Base-by-base conservation (phyloP, 1,284 basidiomycete species). In the Anthracocystis walkeri region DNA sequence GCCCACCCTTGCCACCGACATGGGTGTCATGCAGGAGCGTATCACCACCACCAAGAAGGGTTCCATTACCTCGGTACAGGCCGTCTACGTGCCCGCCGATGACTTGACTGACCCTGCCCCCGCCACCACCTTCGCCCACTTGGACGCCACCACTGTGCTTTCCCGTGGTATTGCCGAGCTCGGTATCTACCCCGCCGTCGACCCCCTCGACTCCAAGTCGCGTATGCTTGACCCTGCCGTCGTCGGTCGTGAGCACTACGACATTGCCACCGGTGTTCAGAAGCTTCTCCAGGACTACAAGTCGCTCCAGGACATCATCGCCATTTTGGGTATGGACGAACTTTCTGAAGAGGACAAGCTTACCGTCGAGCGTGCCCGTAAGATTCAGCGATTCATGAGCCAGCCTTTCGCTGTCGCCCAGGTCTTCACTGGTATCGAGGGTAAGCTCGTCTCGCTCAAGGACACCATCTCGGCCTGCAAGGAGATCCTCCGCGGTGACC, bases 31-130 rank as follows among this genome's bases (percentile, higher is more conserved):
- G 96, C 94, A 88, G 77, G 95, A 97, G 88, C 93, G 94, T 90
- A 97, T 97, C 86, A 99, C 96, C 86, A 98, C 96, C 85, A 99
- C 96, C 87, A 98, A 98, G 92, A 98, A 99, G 90, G 96, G 96
- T 85, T 99, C 96, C 76, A 98, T 99, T 86, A 99, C 96, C 67
- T 99, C 96, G 50, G 96, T 99, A 86, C 95, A 98, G 88, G 96
- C 96, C 85, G 96, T 99, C 87, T 99, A 99, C 87, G 96, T 99
- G 77, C 96, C 96, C 79, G 96, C 96, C 84, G 96, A 98, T 88
- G 96, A 98, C 90, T 94, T 99, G 93, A 99, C 96, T 85, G 96
- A 98, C 89, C 96, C 96, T 83, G 96, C 96, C 80, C 96, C 96
- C 52, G 96, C 96, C 82, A 99, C 96, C 78, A 98, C 96, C 85